A percentile compares a stretch with the other conserved stretches of the same genome.
phyloP scores from a whole-genome alignment of 2,329 filamentous ascomycete genomes.

The Aspergillus tamarii region DNA sequence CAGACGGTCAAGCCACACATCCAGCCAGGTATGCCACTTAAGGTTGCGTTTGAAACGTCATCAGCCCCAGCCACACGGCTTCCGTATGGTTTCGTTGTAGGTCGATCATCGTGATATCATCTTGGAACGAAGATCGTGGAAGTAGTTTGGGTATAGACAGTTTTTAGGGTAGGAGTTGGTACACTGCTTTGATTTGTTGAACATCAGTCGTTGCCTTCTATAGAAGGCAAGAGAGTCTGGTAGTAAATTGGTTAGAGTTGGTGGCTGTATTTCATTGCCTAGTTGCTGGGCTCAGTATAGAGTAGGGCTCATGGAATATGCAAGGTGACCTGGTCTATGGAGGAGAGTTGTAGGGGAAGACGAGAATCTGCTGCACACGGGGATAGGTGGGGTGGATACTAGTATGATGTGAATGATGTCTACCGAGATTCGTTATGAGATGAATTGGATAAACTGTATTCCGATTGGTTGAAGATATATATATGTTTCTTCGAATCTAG shows the following conservation, averaged over 20 bases:
- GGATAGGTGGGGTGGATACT: background rate
- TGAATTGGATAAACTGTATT: too few species aligned
- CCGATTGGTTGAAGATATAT: too few species aligned
- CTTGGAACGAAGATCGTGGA: background rate
- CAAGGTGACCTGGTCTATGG: too few species aligned
- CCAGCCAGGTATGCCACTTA: too few species aligned
- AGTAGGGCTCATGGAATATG: too few species aligned
- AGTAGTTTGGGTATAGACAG: background rate
- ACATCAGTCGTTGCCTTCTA: background rate
- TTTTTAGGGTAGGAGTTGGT: background rate
- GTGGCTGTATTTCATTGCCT: background rate
- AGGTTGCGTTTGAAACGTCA: background rate
- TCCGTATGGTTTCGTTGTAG: background rate
- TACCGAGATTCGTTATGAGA: too few species aligned
- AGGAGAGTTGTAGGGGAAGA: too few species aligned
- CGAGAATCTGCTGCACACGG: background rate
- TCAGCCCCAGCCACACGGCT: background rate
- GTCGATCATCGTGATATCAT: conserved; percentile 3
- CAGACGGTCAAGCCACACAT: background rate
- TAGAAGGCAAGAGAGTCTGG: background rate
- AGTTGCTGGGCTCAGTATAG: background rate
- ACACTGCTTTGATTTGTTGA: background rate
- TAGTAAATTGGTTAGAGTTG: background rate
- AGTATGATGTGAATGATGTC: too few species aligned
- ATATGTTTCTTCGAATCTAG: too few species aligned